phyloP scores from a whole-genome alignment of 345 rosid species.

The Populus deltoides region DNA sequence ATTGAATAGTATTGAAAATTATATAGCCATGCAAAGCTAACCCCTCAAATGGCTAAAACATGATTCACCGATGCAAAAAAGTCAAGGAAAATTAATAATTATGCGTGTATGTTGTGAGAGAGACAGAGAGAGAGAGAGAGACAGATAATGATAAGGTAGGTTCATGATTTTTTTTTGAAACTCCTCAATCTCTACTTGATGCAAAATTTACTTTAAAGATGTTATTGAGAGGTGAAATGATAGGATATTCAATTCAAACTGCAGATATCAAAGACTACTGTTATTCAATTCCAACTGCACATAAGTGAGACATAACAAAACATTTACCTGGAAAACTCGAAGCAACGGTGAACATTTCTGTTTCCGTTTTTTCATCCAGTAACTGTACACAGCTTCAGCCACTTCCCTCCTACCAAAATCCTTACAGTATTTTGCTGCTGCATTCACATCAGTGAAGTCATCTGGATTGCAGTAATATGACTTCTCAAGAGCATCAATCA shows the following conservation, averaged over 20 bases:
- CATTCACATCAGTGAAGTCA: conserved; percentile 54
- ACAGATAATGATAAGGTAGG: background rate
- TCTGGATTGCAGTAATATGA: conserved; percentile 51
- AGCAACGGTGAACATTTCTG: conserved; percentile 61
- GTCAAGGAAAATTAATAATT: background rate
- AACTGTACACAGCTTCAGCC: conserved; percentile 64
- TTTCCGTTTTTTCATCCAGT: conserved; percentile 77
- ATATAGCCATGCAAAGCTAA: too few species aligned
- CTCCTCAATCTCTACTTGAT: background rate
- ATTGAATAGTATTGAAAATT: background rate
- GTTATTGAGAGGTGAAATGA: background rate
- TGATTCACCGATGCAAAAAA: background rate
- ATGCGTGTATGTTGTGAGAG: too few species aligned
- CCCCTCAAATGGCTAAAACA: background rate
- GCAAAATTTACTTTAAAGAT: background rate
- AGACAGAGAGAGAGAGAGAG: background rate
- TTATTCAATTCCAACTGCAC: background rate
- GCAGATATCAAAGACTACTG: background rate
- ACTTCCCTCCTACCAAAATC: conserved; percentile 57
- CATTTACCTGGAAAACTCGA: conserved; percentile 81
- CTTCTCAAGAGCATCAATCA: conserved; percentile 89
- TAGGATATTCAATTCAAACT: background rate
- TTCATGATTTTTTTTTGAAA: background rate
- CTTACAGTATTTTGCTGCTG: conserved; percentile 37
- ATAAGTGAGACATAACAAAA: background rate